A percentile compares a stretch with the other conserved stretches of the same genome.
Conservation (phyloP, 1,139 yeast species). For the Debaryomycetaceae sp. region DNA sequence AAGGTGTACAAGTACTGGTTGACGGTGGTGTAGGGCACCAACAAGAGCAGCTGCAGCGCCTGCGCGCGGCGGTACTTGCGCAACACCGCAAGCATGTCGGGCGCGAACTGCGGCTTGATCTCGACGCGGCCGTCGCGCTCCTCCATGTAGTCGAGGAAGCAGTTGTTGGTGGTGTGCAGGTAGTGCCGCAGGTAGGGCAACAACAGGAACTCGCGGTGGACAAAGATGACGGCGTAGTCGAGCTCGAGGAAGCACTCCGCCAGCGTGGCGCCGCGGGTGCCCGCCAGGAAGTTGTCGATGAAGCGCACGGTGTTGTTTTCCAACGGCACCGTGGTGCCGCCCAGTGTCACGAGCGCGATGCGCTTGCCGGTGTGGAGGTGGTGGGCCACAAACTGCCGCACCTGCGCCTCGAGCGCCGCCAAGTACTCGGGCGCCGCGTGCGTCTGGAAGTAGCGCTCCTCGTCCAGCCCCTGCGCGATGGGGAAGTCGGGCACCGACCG, state of each 20-base stretch:
- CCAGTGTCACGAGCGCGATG: slow-evolving; percentile 83
- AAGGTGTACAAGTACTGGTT: slow-evolving; percentile 88
- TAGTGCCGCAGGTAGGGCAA: slow-evolving; percentile 89
- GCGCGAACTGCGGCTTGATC: slow-evolving; percentile 58
- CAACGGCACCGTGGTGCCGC: slow-evolving; percentile 98
- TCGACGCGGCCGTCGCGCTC: slow-evolving; percentile 50
- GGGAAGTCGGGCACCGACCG: slow-evolving; percentile 72
- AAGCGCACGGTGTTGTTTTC: slow-evolving; percentile 95
- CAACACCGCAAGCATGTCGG: slow-evolving; percentile 61
- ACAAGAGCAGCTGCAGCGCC: slow-evolving; percentile 53
- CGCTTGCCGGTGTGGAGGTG: slow-evolving; percentile 34
- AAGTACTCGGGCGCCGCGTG: slow-evolving; percentile 76
- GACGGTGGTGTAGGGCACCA: slow-evolving; percentile 90
- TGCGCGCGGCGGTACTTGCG: slow-evolving; percentile 61
- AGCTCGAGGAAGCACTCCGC: slow-evolving; percentile 85
- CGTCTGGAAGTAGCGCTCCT: slow-evolving; percentile 65
- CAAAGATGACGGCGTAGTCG: slow-evolving; percentile 87
- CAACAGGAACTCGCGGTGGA: slow-evolving; percentile 88
- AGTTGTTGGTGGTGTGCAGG: slow-evolving; percentile 69
- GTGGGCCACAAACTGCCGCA: slow-evolving; percentile 56
- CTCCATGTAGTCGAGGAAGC: slow-evolving; percentile 80
- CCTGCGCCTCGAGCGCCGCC: slow-evolving; percentile 52
- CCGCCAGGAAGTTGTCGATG: slow-evolving; percentile 95
- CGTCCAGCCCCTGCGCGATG: slow-evolving; percentile 70
- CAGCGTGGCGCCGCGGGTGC: slow-evolving; percentile 94